Base-by-base conservation (phyloP, 2,329 filamentous ascomycete genomes). In the Xylariomycetidae sp. region DNA sequence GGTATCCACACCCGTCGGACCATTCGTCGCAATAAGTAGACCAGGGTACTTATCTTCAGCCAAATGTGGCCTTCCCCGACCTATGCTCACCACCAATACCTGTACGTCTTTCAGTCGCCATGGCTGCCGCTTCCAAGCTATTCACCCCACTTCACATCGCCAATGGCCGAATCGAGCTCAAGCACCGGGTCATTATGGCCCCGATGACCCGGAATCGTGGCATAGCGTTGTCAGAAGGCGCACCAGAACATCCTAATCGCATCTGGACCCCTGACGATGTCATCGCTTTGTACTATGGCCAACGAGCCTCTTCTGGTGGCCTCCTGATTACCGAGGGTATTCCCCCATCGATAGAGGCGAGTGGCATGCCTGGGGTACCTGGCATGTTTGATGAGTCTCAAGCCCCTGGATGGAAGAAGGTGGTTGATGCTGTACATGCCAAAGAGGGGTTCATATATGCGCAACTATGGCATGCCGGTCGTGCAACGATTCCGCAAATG, bases 401-500 rank as follows among this genome's bases (percentile, higher is more conserved):
- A 46, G 64, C 77, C 31, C 62, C 61, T 3, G 68, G 62, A 1
- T 82, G 78, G 79, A 73, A 70, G 41, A 59, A 66, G 31, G 62
- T 82, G 27, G 76, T 73, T 1, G 65, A 71, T 31, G 72, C 68
- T 3, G 77, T 82, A 3, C 78, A 82, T 56, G 62, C 61, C 17
- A 77, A 78, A 49, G 70, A 70, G 16, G 67, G 64, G 16, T 71
- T 66, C 46, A 76, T 81, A 41, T 81, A 67, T 56, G 47, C 69
- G 5, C 79, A 82, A 52, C 58, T 83, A 2, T 82, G 76, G 75
- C 70, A 70, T 2, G 54, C 78, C 0, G 79, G 80, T 4, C 68
- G 79, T 14, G 49, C 47, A 6, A 46, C 45, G 8, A n/a, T 23
- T n/a, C 20, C 20, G 20, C 20, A 23, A n/a, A 23, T 23, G 20